These are phyloP conservation scores for Aschersonia sp. DNA, from an alignment of 2,329 filamentous ascomycete species.

Conservation along the genomic window DNA sequence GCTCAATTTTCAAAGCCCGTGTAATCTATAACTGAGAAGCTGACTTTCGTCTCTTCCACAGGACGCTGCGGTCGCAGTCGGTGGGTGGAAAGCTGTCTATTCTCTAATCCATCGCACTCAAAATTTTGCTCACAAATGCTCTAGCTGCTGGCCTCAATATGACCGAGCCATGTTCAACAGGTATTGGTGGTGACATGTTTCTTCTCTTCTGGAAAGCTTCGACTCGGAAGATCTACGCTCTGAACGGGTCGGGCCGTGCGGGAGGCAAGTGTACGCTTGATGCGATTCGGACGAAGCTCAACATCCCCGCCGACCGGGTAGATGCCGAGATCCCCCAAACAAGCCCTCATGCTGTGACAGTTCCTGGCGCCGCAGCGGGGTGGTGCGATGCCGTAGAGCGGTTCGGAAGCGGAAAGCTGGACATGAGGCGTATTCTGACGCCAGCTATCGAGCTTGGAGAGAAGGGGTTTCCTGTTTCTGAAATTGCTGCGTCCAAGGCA, in stretches of 20 bases:
- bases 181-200: conserved; percentile 96
- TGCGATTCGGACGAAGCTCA: conserved; percentile 53
- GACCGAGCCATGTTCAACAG: conserved; percentile 83
- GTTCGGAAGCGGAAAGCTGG: conserved; percentile 79
- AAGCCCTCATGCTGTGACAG: conserved; percentile 70
- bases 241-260: conserved; percentile 89
- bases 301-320: conserved; percentile 38
- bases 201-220: conserved; percentile 81
- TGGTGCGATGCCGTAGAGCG: conserved; percentile 82
- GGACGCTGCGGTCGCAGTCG: conserved; percentile 93
- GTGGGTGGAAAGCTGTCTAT: conserved; percentile 22
- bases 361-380: conserved; percentile 80
- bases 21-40: too few species aligned
- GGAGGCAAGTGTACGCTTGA: conserved; percentile 55
- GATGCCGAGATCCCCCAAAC: conserved; percentile 51
- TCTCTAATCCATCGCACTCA: background rate
- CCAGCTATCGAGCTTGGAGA: conserved; percentile 81
- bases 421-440: conserved; percentile 58
- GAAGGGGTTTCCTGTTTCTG: conserved; percentile 77
- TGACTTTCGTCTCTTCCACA: conserved; percentile 16
- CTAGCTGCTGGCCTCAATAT: conserved; percentile 80
- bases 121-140: background rate
- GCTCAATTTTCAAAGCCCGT: too few species aligned
- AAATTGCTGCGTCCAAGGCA: conserved; percentile 56
- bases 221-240: conserved; percentile 64